phyloP scores from a whole-genome alignment of 345 rosid genomes.

The Eutrema japonicum region DNA sequence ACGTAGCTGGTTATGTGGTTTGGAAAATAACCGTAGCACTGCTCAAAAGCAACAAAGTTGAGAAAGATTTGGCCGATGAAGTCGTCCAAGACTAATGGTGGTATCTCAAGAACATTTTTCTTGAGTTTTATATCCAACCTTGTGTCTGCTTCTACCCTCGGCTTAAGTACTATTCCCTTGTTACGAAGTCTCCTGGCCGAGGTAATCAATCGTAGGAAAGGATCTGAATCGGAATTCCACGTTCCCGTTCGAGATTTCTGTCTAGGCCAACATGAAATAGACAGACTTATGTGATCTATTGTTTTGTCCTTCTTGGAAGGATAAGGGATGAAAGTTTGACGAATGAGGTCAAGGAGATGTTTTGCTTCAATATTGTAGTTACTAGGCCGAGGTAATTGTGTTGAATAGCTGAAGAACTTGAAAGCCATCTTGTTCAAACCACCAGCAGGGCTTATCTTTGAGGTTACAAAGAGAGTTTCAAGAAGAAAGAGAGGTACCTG shows the following conservation, averaged over 20 bases:
- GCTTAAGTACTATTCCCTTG: no score
- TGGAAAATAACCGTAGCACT: constrained; percentile 47
- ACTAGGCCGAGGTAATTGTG: not conserved
- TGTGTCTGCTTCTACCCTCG: no score
- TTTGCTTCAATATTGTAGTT: constrained; percentile 8
- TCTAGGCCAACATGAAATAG: no score
- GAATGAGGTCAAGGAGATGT: constrained; percentile 53
- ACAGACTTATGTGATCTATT: no score
- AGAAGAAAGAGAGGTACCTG: constrained; percentile 63
- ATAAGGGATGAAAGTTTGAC: not conserved
- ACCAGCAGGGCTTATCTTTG: constrained; percentile 15
- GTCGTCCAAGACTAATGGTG: constrained; percentile 45
- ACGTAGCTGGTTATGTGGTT: constrained; percentile 52
- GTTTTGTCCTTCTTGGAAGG: no score
- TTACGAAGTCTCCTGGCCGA: no score
- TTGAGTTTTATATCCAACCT: no score
- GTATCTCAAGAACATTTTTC: constrained; percentile 26
- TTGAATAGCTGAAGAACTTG: constrained; percentile 39
- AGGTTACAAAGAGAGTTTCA: constrained; percentile 38
- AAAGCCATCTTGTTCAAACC: constrained; percentile 47
- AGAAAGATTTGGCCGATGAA: constrained; percentile 45
- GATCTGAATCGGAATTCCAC: no score
- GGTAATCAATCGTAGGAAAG: no score
- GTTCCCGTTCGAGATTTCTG: no score
- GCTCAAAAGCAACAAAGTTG: constrained; percentile 58